These are phyloP conservation scores for Penstemon newberryi DNA, from an alignment of 257 asterid species.

Conservation along the genomic window DNA sequence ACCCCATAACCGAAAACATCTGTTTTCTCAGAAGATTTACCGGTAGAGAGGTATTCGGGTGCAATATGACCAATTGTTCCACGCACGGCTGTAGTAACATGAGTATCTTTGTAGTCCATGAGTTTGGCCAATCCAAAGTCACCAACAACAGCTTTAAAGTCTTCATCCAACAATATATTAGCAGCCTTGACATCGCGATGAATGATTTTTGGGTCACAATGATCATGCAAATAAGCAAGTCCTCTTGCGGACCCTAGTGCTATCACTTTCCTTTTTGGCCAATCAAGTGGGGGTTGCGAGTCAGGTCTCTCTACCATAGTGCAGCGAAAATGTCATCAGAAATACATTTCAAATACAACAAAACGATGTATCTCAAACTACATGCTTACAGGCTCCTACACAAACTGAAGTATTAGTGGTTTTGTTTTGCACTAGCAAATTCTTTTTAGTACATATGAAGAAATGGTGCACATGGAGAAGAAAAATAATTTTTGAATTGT, in stretches of 20 bases:
- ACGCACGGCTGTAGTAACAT: conserved; percentile 66
- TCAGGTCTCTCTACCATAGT: conserved; percentile 31
- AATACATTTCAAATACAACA: background rate
- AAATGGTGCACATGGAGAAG: too few species aligned
- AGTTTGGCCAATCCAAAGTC: conserved; percentile 71
- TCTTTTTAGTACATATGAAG: too few species aligned
- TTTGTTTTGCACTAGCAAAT: too few species aligned
- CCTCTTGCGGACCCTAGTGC: conserved; percentile 67
- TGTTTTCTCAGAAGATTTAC: conserved; percentile 50
- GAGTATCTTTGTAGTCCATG: conserved; percentile 64
- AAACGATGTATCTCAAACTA: too few species aligned
- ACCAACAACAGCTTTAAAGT: conserved; percentile 69
- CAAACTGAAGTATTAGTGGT: too few species aligned
- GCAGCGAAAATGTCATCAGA: conserved; percentile 1
- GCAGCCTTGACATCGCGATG: conserved; percentile 78
- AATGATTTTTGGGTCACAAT: conserved; percentile 65
- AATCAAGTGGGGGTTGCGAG: conserved; percentile 43
- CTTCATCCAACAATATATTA: conserved; percentile 59
- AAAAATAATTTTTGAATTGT: background rate
- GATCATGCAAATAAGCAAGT: conserved; percentile 66
- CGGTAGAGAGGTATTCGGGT: conserved; percentile 61
- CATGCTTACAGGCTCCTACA: too few species aligned
- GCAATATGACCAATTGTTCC: conserved; percentile 79
- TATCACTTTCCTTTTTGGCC: conserved; percentile 52
- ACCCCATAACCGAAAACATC: conserved; percentile 56